Conservation (phyloP, 2,329 filamentous ascomycete genomes). For the Nemania diffusa region DNA sequence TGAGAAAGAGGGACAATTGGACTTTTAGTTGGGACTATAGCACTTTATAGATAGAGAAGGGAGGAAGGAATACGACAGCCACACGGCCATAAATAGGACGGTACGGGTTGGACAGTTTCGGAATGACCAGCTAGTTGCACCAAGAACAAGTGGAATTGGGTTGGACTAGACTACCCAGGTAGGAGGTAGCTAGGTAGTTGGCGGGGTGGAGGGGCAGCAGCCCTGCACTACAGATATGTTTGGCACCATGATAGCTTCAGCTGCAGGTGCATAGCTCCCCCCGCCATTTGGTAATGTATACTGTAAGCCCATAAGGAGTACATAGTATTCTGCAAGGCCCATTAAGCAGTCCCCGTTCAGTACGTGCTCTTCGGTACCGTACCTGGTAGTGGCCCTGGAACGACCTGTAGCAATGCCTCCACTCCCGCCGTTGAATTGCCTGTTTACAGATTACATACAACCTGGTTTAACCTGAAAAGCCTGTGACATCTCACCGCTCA, state of each 20-base stretch:
- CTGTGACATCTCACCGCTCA: constrained; percentile 35
- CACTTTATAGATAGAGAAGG: constrained; percentile 26
- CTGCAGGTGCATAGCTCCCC: constrained; percentile 34
- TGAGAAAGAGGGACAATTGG: constrained; percentile 1
- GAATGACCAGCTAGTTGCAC: constrained; percentile 19
- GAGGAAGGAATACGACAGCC: constrained; percentile 11
- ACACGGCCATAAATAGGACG: constrained; percentile 29
- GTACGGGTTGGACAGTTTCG: constrained; percentile 30
- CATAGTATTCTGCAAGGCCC: no score
- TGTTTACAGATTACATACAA: constrained; percentile 1
- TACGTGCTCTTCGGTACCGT: not conserved
- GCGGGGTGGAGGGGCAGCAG: constrained; percentile 25
- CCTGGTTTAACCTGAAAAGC: constrained; percentile 28
- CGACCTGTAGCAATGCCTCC: constrained; percentile 22
- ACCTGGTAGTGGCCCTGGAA: not conserved
- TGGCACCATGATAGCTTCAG: constrained; percentile 27
- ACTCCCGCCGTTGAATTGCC: constrained; percentile 26
- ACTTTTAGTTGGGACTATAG: constrained; percentile 1
- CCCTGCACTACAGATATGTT: not conserved
- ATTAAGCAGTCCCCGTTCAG: not conserved
- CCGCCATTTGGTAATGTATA: constrained; percentile 32
- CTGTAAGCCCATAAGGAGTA: not conserved
- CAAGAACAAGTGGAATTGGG: constrained; percentile 24
- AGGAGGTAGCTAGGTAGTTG: constrained; percentile 9
- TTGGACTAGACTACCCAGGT: constrained; percentile 23